Percentiles rank a stretch among this genome's conserved stretches.
Conservation (phyloP, 192 early-diverging fungal species). For the Phlyctochytrium arcticum region DNA sequence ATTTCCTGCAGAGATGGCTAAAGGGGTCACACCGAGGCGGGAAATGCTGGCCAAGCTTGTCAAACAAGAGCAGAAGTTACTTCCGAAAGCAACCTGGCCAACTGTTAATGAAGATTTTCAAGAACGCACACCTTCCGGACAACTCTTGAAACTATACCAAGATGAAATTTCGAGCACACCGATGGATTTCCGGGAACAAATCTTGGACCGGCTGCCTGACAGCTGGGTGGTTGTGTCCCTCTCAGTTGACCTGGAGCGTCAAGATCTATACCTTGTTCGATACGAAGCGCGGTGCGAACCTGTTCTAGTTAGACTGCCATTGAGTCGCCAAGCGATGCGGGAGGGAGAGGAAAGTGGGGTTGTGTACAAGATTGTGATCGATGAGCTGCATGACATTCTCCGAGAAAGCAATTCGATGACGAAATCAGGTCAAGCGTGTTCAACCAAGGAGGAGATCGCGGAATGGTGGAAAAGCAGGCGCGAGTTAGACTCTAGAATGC, state of each 20-base stretch:
- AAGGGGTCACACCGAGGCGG: conserved; percentile 53
- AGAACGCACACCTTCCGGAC: too few relatives aligned
- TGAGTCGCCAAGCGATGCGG: conserved; percentile 52
- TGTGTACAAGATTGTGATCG: conserved; percentile 47
- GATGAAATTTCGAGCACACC: conserved; percentile 33
- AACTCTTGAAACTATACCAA: neutral
- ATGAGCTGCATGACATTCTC: conserved; percentile 67
- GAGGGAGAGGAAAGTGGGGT: conserved; percentile 40
- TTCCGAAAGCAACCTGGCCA: too few relatives aligned
- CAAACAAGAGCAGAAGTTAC: too few relatives aligned
- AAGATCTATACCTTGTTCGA: conserved; percentile 71
- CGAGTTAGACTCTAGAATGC: conserved; percentile 66
- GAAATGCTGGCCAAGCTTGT: conserved; percentile 60
- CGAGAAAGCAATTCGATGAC: conserved; percentile 66
- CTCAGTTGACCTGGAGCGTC: conserved; percentile 61
- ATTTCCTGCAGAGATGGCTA: conserved; percentile 48
- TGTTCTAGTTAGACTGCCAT: conserved; percentile 66
- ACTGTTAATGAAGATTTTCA: too few relatives aligned
- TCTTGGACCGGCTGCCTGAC: conserved; percentile 49
- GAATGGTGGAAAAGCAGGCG: conserved; percentile 80
- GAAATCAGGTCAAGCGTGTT: conserved; percentile 21
- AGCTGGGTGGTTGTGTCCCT: conserved; percentile 77
- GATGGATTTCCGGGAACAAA: conserved; percentile 16
- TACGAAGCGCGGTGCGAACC: conserved; percentile 33
- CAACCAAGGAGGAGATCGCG: conserved; percentile 54